Conservation (phyloP, 768 basidiomycete species). For the Kwoniella europaea region DNA sequence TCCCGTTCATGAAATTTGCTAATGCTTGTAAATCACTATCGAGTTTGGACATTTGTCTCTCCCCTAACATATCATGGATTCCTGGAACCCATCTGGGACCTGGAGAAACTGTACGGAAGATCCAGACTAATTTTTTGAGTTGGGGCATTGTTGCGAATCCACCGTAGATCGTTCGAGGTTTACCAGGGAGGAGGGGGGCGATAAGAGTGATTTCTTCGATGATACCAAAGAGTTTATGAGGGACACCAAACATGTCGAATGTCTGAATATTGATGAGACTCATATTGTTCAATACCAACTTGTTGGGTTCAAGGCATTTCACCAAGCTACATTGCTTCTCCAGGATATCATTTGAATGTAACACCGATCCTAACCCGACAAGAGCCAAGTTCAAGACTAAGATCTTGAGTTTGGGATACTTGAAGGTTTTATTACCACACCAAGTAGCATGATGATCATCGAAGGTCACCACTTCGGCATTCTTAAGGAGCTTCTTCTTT, state of each 20-base stretch:
- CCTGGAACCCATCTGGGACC: neutral
- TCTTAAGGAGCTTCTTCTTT: conserved; percentile 15
- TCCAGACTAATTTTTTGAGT: too few relatives aligned
- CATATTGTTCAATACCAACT: neutral
- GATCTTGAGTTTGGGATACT: conserved; percentile 17
- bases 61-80: neutral
- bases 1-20: neutral
- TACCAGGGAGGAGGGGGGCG: neutral
- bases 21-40: neutral
- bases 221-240: neutral
- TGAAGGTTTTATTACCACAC: conserved; percentile 16
- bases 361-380: conserved; percentile 5
- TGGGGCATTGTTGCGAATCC: neutral
- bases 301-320: conserved; percentile 6
- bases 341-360: neutral
- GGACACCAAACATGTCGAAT: conserved; percentile 5
- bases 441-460: conserved; percentile 12
- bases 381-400: conserved; percentile 1
- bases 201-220: neutral
- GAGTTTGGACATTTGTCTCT: too few relatives aligned
- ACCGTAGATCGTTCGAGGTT: neutral
- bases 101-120: too few relatives aligned
- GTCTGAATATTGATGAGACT: neutral
- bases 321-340: conserved; percentile 10
- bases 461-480: conserved; percentile 8